A percentile compares a stretch with the other conserved stretches of the same genome.
Evolutionary conservation across 176 grass and related monocot genomes (phyloP).

Genomic region (Cenchrus purpureus): DNA sequence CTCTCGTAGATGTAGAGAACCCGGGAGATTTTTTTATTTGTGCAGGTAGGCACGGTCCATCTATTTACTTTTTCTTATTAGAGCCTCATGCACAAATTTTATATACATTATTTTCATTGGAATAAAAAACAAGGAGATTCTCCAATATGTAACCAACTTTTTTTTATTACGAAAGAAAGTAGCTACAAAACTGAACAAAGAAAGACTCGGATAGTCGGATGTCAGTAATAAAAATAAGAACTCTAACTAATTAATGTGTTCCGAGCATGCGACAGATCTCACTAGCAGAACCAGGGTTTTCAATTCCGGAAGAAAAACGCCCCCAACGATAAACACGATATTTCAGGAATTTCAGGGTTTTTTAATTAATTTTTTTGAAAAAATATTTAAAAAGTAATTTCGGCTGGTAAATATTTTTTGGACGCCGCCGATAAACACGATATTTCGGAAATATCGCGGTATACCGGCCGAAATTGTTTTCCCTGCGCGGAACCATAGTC

Average conservation of each 20-base stretch:
- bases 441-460: too few species aligned
- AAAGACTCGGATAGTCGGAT: background rate
- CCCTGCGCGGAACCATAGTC: background rate
- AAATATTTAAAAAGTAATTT: too few species aligned
- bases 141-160: background rate
- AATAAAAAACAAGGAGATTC: background rate
- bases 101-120: background rate
- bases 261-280: background rate
- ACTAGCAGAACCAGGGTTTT: too few species aligned
- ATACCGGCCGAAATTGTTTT: too few species aligned
- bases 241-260: background rate
- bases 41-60: background rate
- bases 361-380: too few species aligned
- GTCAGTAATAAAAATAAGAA: background rate
- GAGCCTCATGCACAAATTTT: too few species aligned
- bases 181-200: background rate
- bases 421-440: too few species aligned
- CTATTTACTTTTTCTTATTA: background rate
- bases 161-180: background rate
- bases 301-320: too few species aligned
- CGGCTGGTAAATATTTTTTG: too few species aligned
- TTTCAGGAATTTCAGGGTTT: too few species aligned
- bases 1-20: background rate
- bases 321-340: too few species aligned
- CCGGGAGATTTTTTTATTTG: background rate